Conservation (phyloP, 2,329 filamentous ascomycete genomes). For the Plectosphaerella sp. region DNA sequence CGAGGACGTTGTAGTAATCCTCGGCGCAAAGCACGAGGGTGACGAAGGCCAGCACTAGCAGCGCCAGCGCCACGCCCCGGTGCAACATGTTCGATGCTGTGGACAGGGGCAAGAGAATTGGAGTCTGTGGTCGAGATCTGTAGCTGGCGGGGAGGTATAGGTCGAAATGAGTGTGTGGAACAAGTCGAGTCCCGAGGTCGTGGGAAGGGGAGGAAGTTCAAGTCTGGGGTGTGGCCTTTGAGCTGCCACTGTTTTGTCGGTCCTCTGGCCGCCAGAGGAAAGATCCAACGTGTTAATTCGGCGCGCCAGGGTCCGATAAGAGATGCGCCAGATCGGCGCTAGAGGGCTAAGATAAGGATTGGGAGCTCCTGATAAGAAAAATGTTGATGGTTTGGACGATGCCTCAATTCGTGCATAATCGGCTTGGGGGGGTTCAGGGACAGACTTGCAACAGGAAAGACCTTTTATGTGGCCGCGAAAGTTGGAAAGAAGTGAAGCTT, state of each 20-base stretch:
- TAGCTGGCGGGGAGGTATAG: background rate
- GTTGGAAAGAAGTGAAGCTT: too few species aligned
- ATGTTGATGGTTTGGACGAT: background rate
- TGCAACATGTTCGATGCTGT: constrained; percentile 40
- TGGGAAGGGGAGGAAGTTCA: background rate
- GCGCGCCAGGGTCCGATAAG: constrained; percentile 11
- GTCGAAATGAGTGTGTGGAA: constrained; percentile 6
- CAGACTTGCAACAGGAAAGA: too few species aligned
- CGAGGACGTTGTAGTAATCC: constrained; percentile 83
- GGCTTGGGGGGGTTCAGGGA: too few species aligned
- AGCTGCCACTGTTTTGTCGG: background rate
- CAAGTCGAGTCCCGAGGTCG: background rate
- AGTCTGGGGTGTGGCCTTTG: too few species aligned
- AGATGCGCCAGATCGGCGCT: background rate
- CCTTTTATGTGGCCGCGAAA: too few species aligned
- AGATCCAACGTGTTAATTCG: constrained; percentile 16
- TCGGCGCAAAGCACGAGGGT: constrained; percentile 56
- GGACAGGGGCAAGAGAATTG: background rate
- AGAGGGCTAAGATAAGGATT: background rate
- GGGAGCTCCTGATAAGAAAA: background rate
- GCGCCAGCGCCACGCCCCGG: constrained; percentile 40
- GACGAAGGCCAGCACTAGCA: constrained; percentile 47
- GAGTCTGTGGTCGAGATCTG: background rate
- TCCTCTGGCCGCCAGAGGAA: background rate
- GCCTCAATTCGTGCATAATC: background rate